Base-by-base conservation (phyloP, 495 filamentous ascomycete genomes). In the Talaromyces liani region DNA sequence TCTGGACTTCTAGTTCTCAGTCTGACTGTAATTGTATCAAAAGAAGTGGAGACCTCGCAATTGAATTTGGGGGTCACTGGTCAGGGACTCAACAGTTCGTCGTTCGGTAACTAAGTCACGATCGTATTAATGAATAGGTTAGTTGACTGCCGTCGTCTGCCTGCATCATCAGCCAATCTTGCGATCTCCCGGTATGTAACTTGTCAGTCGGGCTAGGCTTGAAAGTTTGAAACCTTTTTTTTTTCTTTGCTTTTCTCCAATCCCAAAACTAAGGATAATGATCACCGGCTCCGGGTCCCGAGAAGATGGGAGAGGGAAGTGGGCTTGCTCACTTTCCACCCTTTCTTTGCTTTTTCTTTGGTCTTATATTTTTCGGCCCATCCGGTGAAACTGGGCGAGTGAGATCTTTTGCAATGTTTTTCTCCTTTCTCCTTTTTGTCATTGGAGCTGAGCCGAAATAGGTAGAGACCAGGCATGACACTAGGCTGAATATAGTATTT, bases 51-150 rank as follows among this genome's bases (percentile, higher is more conserved):
- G 27, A 14, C 22, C 53, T 56, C 22, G 53, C 53, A 56, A 7
- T n/a, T 56, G 22, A 29, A 41, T 53, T 39, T 24, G 53, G 72
- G 72, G 69, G 70, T 62, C 66, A 66, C 69, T 65, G 69, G 71
- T 29, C 25, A 55, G 51, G 18, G 20, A 55, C 53, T 27, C 22
- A 27, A 56, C 22, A 27, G 27, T 56, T 56, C 53, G 53, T 56
- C 53, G 22, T 56, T 56, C 53, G 22, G 29, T 56, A 14, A 10
- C 5, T 56, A 25, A 56, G 49, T 54, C 49, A 54, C 57, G 27
- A 59, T 20, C 57, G 25, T 18, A 59, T 18, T 34, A 6, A 56
- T 27, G 22, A 56, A 56, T 56, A 56, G 53, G 53, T 56, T 56
- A 24, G 53, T 56, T 29, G 53, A 56, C 27, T 56, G 24, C 22